Base-by-base conservation (phyloP, 1,139 yeast species). In the Diutina scorzettiae region DNA sequence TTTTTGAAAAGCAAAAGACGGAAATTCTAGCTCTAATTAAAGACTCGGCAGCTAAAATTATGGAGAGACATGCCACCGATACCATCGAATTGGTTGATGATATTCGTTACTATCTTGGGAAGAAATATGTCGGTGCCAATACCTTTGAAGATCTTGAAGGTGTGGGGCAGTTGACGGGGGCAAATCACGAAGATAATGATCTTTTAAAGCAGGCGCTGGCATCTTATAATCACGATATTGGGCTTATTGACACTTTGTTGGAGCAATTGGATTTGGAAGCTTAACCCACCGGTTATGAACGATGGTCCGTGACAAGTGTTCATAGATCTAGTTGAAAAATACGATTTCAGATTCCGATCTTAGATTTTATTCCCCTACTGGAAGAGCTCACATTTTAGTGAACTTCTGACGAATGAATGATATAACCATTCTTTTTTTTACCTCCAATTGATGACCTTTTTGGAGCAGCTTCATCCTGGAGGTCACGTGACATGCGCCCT, bases 41-140 rank as follows among this genome's bases (percentile, higher is more conserved):
- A 50, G 66, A 66, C 41, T 73, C 82, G 53, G 82, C 93, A 0
- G 52, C 56, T 11, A 63, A 86, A 50, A 81, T 83, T 44, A 55
- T 67, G 19, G 61, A 59, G 16, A 69, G 93, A 54, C 79, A 83
- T 51, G 83, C 76, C 45, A 79, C 84, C 0, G 94, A 83, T 58
- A 80, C 93, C 1, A 80, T 83, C 54, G 94, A 83, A 52, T 61
- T 83, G 49, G 64, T 83, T 33, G 94, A 83, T 59, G 94, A 83
- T 59, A 78, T 83, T 9, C 64, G 89, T 47, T 83, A 71, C 56
- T 81, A 78, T 49, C 57, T 83, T 43, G 59, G 70, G 3, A 69
- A 71, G 52, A 75, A 72, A 48, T 71, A 71, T 48, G 60, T 52
- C 3, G 54, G 55, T 43, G 66, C 62, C 29, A 64, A 59, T 32